These are phyloP conservation scores for Cyberlindnera nakhonratchasimensis DNA, from an alignment of 805 yeast genomes.

Conservation along the genomic window DNA sequence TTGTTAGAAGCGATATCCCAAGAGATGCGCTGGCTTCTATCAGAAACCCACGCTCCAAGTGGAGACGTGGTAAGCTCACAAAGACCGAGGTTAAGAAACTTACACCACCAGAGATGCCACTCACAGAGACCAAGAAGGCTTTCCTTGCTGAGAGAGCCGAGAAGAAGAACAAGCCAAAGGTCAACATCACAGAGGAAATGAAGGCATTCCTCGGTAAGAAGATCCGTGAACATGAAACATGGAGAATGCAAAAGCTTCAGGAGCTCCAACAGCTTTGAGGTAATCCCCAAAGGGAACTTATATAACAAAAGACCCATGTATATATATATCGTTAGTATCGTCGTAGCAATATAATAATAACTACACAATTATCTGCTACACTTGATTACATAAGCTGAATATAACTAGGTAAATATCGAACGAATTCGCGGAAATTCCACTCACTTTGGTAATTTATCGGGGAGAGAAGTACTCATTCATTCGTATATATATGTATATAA, in stretches of 20 bases:
- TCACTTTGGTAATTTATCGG: too few species aligned
- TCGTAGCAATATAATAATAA: too few species aligned
- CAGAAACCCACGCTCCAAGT: constrained; percentile 73
- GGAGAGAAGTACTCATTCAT: too few species aligned
- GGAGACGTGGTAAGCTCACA: constrained; percentile 59
- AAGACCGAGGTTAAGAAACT: constrained; percentile 59
- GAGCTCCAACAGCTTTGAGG: constrained; percentile 12
- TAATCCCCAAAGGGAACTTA: neutral
- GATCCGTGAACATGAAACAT: constrained; percentile 31
- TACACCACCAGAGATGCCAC: constrained; percentile 74
- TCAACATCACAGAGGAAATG: constrained; percentile 46
- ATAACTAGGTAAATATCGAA: neutral
- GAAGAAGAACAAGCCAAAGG: constrained; percentile 39
- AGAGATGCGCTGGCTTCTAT: constrained; percentile 58
- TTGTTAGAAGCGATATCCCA: constrained; percentile 70
- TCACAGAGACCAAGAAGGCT: constrained; percentile 58
- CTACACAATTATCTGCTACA: too few species aligned
- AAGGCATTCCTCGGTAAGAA: constrained; percentile 51
- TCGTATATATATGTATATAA: too few species aligned
- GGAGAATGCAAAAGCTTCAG: constrained; percentile 15
- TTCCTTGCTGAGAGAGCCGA: constrained; percentile 51
- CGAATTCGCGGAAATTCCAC: neutral
- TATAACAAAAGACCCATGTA: neutral
- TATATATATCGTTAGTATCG: too few species aligned
- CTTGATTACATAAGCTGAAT: neutral